Evolutionary conservation across 2,329 filamentous ascomycete genomes (phyloP).

Genomic region (Coniella lustricola): DNA sequence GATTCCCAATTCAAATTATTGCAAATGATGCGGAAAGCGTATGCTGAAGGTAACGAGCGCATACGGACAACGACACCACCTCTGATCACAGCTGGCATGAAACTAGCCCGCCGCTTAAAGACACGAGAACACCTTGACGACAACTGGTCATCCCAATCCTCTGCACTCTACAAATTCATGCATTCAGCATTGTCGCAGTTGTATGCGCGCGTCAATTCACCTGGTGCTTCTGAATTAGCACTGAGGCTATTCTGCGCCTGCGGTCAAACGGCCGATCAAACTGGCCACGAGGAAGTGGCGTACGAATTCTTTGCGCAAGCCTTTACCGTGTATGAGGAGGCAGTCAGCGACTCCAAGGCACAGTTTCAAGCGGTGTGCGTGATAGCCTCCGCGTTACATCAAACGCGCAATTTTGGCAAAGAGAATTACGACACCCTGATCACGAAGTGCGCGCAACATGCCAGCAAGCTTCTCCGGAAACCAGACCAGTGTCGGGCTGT

Average conservation of each 20-base stretch:
- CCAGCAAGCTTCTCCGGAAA: constrained; percentile 94
- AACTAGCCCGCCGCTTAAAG: constrained; percentile 84
- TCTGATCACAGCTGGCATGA: constrained; percentile 81
- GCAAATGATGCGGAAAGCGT: constrained; percentile 80
- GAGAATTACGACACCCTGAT: constrained; percentile 99
- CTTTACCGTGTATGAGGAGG: constrained; percentile 96
- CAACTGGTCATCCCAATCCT: constrained; percentile 57
- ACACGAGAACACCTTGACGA: constrained; percentile 74
- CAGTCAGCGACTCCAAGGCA: constrained; percentile 88
- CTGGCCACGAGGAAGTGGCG: constrained; percentile 86
- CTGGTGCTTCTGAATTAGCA: constrained; percentile 77
- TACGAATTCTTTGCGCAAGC: constrained; percentile 99
- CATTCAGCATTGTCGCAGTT: constrained; percentile 81
- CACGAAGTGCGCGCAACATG: constrained; percentile 93
- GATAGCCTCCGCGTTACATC: constrained; percentile 81
- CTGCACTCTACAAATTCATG: constrained; percentile 90
- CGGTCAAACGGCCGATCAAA: constrained; percentile 87
- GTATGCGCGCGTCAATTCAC: constrained; percentile 73
- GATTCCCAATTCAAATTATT: constrained; percentile 92
- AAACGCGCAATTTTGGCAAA: constrained; percentile 82
- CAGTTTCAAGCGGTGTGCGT: constrained; percentile 98
- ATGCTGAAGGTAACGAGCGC: constrained; percentile 85
- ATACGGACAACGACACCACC: constrained; percentile 94
- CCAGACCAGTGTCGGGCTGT: constrained; percentile 96
- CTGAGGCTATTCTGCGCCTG: constrained; percentile 86